phyloP scores from a whole-genome alignment of 768 basidiomycete genomes.

The Lactarius psammicola region DNA sequence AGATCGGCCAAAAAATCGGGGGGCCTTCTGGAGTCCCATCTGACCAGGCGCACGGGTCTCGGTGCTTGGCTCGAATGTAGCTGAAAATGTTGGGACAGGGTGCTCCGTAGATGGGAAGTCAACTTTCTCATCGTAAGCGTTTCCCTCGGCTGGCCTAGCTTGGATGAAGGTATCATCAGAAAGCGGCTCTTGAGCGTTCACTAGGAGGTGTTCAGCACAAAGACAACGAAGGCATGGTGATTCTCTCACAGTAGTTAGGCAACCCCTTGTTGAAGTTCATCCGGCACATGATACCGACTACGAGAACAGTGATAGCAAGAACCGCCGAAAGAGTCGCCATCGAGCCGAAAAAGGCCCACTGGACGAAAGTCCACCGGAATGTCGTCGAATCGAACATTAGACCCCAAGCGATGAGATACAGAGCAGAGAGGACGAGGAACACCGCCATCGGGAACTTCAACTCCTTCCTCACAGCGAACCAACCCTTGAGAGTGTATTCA shows the following conservation, averaged over 20 bases:
- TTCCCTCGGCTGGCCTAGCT: constrained; percentile 32
- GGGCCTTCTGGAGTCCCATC: constrained; percentile 43
- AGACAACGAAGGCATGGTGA: constrained; percentile 6
- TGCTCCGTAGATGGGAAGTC: constrained; percentile 56
- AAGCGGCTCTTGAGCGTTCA: constrained; percentile 53
- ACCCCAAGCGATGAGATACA: constrained; percentile 68
- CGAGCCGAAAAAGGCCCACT: constrained; percentile 72
- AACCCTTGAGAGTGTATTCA: constrained; percentile 49
- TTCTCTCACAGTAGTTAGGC: constrained; percentile 56
- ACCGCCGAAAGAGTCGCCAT: constrained; percentile 58
- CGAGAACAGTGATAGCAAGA: constrained; percentile 52
- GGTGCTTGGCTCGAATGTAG: constrained; percentile 36
- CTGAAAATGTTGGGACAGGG: constrained; percentile 56
- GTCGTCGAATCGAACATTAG: constrained; percentile 69
- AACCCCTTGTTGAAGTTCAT: constrained; percentile 79
- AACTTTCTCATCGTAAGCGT: constrained; percentile 48
- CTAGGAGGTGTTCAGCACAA: constrained; percentile 36
- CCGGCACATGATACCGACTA: constrained; percentile 65
- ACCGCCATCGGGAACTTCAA: constrained; percentile 53
- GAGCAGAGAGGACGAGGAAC: constrained; percentile 59
- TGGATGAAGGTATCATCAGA: constrained; percentile 44
- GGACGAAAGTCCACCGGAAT: constrained; percentile 73
- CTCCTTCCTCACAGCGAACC: constrained; percentile 73
- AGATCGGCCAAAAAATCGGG: constrained; percentile 48
- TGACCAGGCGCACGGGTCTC: constrained; percentile 41